These are phyloP conservation scores for Eremothecium sinecaudum DNA, from an alignment of 1,139 yeast genomes.

Conservation along the genomic window DNA sequence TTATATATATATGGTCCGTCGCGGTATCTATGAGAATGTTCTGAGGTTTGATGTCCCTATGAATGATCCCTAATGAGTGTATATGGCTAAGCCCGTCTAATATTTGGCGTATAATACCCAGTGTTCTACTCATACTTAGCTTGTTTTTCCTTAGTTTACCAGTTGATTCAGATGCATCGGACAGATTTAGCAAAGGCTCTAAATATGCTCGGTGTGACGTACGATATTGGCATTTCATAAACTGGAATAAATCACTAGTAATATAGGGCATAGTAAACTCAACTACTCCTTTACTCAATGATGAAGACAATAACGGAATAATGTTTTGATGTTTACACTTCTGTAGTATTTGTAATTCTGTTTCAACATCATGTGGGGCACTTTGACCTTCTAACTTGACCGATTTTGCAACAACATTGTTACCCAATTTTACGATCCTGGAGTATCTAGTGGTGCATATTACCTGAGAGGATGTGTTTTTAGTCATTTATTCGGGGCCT, in stretches of 20 bases:
- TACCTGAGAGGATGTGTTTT: not conserved
- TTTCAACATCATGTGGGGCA: conserved; percentile 27
- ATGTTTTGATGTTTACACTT: conserved; percentile 12
- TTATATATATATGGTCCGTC: conserved; percentile 36
- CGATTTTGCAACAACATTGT: conserved; percentile 4
- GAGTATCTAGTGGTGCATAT: conserved; percentile 4
- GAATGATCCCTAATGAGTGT: conserved; percentile 59
- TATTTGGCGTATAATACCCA: conserved; percentile 36
- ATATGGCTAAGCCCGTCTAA: conserved; percentile 43
- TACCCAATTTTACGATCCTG: conserved; percentile 1
- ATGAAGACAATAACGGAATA: conserved; percentile 16
- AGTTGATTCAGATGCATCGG: not conserved
- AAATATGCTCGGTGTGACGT: conserved; percentile 27
- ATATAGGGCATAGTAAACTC: conserved; percentile 17
- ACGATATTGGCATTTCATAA: conserved; percentile 17
- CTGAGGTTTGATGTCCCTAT: conserved; percentile 78
- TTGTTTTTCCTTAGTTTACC: conserved; percentile 11
- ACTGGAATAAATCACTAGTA: conserved; percentile 18
- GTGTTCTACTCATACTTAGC: conserved; percentile 22
- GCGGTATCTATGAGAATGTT: conserved; percentile 47
- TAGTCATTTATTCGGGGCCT: conserved; percentile 1
- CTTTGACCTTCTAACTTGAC: conserved; percentile 8
- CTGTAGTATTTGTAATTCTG: conserved; percentile 21
- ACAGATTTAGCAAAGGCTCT: conserved; percentile 2
- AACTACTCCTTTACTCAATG: conserved; percentile 13